Conservation (phyloP, 495 filamentous ascomycete species). For the Lasiosphaeriaceae sp. region DNA sequence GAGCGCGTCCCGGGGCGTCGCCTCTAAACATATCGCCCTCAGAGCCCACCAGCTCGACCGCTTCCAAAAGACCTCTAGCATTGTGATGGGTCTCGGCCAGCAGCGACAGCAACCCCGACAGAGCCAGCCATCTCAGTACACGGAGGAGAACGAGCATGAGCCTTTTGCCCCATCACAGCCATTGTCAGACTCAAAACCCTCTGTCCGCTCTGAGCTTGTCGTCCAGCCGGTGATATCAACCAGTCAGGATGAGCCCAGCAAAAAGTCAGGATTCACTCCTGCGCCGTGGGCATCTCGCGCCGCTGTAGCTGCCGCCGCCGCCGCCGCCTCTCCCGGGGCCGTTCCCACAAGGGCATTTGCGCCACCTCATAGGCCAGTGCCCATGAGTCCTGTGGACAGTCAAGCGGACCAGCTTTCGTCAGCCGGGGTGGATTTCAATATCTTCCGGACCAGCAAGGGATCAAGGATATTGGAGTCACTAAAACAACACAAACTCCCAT, state of each 20-base stretch:
- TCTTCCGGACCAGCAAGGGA: constrained; percentile 36
- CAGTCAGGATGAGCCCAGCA: not conserved
- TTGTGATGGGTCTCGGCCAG: constrained; percentile 55
- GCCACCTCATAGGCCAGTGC: not conserved
- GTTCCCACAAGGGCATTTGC: not conserved
- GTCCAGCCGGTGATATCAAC: not conserved
- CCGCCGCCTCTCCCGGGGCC: not conserved
- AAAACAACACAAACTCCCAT: constrained; percentile 6
- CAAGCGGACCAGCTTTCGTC: not conserved
- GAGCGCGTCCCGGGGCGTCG: constrained; percentile 72
- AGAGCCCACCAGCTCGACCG: constrained; percentile 73
- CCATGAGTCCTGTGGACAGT: not conserved
- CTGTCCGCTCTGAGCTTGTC: no score
- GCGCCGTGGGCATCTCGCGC: constrained; percentile 18
- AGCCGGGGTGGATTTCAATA: constrained; percentile 26
- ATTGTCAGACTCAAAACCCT: no score
- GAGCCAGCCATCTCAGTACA: not conserved
- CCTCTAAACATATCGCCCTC: constrained; percentile 73
- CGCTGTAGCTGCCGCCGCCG: not conserved
- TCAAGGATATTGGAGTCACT: constrained; percentile 30
- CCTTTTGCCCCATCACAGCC: not conserved
- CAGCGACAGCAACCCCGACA: constrained; percentile 1
- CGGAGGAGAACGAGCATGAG: not conserved
- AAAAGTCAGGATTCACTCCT: constrained; percentile 10
- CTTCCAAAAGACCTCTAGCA: constrained; percentile 71